A percentile compares a stretch with the other conserved stretches of the same genome.
phyloP scores from a whole-genome alignment of 495 filamentous ascomycete species.

The Lindgomyces ingoldianus region DNA sequence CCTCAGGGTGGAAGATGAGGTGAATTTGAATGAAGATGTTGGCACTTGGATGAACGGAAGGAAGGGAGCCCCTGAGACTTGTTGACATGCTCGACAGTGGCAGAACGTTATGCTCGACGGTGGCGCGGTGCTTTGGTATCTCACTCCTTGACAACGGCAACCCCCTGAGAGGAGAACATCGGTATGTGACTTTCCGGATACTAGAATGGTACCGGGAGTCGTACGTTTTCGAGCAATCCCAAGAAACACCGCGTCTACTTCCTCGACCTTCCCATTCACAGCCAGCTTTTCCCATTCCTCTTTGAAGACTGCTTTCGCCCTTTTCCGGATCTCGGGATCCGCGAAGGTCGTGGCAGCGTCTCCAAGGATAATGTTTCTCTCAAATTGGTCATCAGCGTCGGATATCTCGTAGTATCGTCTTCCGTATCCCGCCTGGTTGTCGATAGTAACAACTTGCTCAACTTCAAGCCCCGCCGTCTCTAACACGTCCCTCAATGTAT shows the following conservation, averaged over 20 bases:
- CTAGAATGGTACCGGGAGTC: not conserved
- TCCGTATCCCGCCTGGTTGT: conserved; percentile 29
- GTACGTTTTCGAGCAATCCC: conserved; percentile 22
- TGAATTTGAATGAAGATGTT: conserved; percentile 2
- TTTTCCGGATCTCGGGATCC: not conserved
- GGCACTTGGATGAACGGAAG: conserved; percentile 22
- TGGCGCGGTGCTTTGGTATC: conserved; percentile 11
- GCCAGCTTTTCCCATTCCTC: conserved; percentile 30
- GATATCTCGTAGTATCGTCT: conserved; percentile 11
- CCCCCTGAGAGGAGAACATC: conserved; percentile 22
- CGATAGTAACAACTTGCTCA: conserved; percentile 13
- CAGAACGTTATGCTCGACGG: conserved; percentile 24
- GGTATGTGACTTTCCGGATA: not conserved
- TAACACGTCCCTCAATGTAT: conserved; percentile 18
- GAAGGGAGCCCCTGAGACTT: conserved; percentile 26
- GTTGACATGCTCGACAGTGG: conserved; percentile 34
- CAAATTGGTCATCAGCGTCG: conserved; percentile 16
- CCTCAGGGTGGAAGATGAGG: not conserved
- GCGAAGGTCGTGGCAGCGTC: not conserved
- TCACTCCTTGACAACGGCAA: conserved; percentile 25
- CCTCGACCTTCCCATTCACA: conserved; percentile 27
- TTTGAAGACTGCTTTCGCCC: conserved; percentile 18
- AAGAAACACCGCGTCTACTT: conserved; percentile 30
- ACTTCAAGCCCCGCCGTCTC: conserved; percentile 22
- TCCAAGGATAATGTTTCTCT: conserved; percentile 3